Percentiles rank a stretch among this genome's conserved stretches.
Conservation (phyloP, 805 yeast species). For the Kluyveromyces starmeri region DNA sequence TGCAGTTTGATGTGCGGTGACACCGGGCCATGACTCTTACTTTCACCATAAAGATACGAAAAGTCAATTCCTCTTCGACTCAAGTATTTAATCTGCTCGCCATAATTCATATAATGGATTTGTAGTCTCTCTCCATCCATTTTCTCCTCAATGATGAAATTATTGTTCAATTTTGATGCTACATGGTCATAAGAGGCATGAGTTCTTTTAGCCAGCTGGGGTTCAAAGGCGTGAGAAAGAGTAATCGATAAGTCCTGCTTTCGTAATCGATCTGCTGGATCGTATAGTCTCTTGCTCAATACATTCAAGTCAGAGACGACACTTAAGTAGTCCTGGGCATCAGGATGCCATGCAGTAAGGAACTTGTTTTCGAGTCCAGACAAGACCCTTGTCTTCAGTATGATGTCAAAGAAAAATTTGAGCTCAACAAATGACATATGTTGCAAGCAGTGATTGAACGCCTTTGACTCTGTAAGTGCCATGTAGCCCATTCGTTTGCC, state of each 20-base stretch:
- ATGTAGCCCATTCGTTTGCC: slow-evolving; percentile 13
- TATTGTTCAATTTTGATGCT: slow-evolving; percentile 35
- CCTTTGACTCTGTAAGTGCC: slow-evolving; percentile 19
- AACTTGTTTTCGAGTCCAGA: slow-evolving; percentile 52
- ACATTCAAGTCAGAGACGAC: slow-evolving; percentile 56
- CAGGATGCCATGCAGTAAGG: slow-evolving; percentile 65
- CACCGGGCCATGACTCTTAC: slow-evolving; percentile 41
- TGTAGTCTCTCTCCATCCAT: slow-evolving; percentile 89
- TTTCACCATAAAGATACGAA: slow-evolving; percentile 57
- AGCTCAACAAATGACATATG: slow-evolving; percentile 54
- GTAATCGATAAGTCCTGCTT: slow-evolving; percentile 31
- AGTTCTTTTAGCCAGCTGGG: slow-evolving; percentile 63
- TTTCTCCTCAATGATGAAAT: slow-evolving; percentile 77
- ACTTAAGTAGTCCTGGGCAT: slow-evolving; percentile 55
- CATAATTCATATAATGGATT: slow-evolving; percentile 52
- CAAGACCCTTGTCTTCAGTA: slow-evolving; percentile 53
- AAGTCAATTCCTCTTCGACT: slow-evolving; percentile 69
- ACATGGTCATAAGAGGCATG: slow-evolving; percentile 41
- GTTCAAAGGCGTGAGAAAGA: slow-evolving; percentile 45
- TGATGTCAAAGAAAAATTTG: slow-evolving; percentile 51
- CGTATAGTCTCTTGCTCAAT: slow-evolving; percentile 50
- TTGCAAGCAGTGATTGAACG: slow-evolving; percentile 43
- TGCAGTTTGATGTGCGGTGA: slow-evolving; percentile 41
- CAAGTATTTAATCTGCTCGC: slow-evolving; percentile 27
- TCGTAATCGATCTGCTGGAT: slow-evolving; percentile 38